Percentiles rank a stretch among this genome's conserved stretches.
Conservation (phyloP, 257 asterid genomes). For the Solanum acaule region DNA sequence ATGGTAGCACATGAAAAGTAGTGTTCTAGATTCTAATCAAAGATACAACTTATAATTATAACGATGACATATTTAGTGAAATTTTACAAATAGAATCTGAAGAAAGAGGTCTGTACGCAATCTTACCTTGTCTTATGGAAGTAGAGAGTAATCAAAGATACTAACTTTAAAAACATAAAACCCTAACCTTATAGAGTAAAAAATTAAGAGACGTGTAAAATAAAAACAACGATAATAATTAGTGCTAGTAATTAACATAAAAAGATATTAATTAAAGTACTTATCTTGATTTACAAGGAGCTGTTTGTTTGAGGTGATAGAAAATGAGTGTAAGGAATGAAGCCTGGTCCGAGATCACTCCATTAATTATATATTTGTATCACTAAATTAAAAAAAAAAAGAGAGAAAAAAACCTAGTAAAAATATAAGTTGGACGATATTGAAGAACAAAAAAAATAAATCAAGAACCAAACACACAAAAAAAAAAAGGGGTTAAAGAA, state of each 20-base stretch:
- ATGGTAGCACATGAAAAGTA: background rate
- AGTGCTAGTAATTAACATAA: background rate
- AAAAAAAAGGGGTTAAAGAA: background rate
- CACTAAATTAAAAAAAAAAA: background rate
- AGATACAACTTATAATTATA: background rate
- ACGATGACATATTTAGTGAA: background rate
- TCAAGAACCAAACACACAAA: background rate
- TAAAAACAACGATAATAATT: background rate
- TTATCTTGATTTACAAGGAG: background rate
- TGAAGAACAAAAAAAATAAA: background rate
- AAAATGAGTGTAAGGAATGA: slow-evolving; percentile 58
- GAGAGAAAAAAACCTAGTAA: no score
- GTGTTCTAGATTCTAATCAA: background rate
- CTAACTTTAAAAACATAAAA: background rate
- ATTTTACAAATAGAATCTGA: background rate
- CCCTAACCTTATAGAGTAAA: background rate
- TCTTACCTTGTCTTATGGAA: background rate
- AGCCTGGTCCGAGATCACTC: slow-evolving; percentile 91
- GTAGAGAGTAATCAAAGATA: background rate
- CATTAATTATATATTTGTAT: background rate
- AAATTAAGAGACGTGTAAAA: background rate
- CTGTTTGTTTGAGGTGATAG: background rate
- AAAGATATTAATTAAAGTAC: background rate
- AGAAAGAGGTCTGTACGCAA: background rate
- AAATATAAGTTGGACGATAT: background rate